A percentile compares a stretch with the other conserved stretches of the same genome.
Conservation (phyloP, 2,329 filamentous ascomycete genomes). For the Curvularia sp. region DNA sequence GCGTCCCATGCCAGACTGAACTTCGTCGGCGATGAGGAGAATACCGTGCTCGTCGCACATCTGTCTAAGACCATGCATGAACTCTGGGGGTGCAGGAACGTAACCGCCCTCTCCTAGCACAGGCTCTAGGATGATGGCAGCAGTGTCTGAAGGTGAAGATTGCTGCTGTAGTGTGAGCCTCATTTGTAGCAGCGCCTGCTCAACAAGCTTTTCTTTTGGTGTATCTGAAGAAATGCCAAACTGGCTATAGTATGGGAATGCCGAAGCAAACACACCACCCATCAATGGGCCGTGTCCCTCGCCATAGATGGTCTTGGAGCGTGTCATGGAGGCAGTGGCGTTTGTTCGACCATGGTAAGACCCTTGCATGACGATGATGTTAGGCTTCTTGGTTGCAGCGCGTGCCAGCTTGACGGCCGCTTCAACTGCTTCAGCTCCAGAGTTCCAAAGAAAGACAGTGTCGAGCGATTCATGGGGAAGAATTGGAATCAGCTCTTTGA, state of each 20-base stretch:
- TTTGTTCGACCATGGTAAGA: slow-evolving; percentile 43
- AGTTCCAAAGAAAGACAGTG: slow-evolving; percentile 43
- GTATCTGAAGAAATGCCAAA: slow-evolving; percentile 34
- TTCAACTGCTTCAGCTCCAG: slow-evolving; percentile 41
- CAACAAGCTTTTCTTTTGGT: slow-evolving; percentile 36
- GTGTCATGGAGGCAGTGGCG: slow-evolving; percentile 41
- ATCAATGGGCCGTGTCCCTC: slow-evolving; percentile 42
- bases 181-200: slow-evolving; percentile 35
- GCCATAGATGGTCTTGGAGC: slow-evolving; percentile 42
- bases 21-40: slow-evolving; percentile 55
- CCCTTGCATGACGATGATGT: slow-evolving; percentile 45
- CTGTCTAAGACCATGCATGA: slow-evolving; percentile 49
- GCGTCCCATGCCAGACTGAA: slow-evolving; percentile 55
- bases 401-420: slow-evolving; percentile 40
- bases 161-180: slow-evolving; percentile 39
- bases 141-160: slow-evolving; percentile 38
- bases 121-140: slow-evolving; percentile 41
- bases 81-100: slow-evolving; percentile 37
- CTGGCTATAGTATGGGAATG: slow-evolving; percentile 43
- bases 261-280: slow-evolving; percentile 41
- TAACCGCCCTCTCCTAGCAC: slow-evolving; percentile 43
- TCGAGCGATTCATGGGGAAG: slow-evolving; percentile 39
- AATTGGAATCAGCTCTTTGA: slow-evolving; percentile 40
- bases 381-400: slow-evolving; percentile 42
- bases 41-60: slow-evolving; percentile 56